These are phyloP conservation scores for Bipolaris zeicola DNA, from an alignment of 2,329 filamentous ascomycete genomes.

Conservation along the genomic window DNA sequence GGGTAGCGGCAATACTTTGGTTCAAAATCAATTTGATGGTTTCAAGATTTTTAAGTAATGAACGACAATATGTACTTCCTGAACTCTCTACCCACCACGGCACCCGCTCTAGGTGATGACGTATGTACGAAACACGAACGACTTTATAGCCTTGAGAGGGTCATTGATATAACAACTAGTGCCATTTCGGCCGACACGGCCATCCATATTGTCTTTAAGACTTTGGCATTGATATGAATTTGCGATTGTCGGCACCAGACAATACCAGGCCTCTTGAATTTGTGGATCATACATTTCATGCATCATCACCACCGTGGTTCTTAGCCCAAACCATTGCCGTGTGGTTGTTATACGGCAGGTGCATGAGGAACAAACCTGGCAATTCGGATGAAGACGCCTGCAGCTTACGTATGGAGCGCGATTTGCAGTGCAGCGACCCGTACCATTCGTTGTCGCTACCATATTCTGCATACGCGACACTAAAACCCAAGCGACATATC, in stretches of 20 bases:
- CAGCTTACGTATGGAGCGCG: neutral
- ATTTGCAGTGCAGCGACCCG: neutral
- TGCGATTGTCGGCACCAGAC: too few relatives aligned
- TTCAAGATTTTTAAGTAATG: neutral
- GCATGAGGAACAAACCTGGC: neutral
- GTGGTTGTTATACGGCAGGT: neutral
- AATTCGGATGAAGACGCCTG: too few relatives aligned
- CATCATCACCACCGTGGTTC: neutral
- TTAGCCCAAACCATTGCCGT: neutral
- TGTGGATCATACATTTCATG: neutral
- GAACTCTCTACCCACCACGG: neutral
- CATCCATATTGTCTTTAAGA: neutral
- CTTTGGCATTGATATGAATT: too few relatives aligned
- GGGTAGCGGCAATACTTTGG: neutral
- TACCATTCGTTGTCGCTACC: conserved; percentile 1
- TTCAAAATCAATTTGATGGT: neutral
- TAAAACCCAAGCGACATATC: neutral
- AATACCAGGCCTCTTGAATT: neutral
- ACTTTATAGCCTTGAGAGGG: neutral
- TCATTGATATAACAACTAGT: too few relatives aligned
- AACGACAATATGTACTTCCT: neutral
- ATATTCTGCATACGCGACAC: neutral
- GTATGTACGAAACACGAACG: neutral
- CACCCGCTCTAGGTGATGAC: neutral
- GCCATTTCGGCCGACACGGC: too few relatives aligned